phyloP scores from a whole-genome alignment of 108 stramenopile species.

The Discostella stelligeroides region DNA sequence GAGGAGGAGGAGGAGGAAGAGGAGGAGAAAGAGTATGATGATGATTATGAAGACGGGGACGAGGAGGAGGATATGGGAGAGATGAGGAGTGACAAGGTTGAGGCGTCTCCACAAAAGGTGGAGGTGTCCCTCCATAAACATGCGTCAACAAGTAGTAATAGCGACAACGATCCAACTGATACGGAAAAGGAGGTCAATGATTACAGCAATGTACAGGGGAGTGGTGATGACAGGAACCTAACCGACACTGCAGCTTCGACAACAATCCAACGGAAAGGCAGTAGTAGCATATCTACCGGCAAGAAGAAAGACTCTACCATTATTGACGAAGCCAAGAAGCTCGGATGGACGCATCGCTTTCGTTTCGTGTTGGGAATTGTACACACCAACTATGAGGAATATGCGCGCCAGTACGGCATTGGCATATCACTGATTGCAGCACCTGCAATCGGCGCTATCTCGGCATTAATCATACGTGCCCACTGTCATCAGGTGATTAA shows the following conservation, averaged over 20 bases:
- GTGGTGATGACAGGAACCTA: not conserved
- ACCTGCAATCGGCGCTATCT: constrained; percentile 70
- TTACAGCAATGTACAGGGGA: too few relatives aligned
- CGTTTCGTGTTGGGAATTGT: constrained; percentile 89
- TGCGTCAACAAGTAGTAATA: not conserved
- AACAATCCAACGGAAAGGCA: constrained; percentile 3
- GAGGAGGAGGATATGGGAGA: not conserved
- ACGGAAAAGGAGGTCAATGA: too few relatives aligned
- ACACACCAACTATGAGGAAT: constrained; percentile 94
- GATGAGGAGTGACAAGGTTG: not conserved
- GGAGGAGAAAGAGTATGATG: not conserved
- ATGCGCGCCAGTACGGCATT: constrained; percentile 76
- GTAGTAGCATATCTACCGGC: not conserved
- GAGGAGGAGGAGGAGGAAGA: constrained; percentile 4
- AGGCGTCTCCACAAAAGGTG: not conserved
- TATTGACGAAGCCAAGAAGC: constrained; percentile 34
- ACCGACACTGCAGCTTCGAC: not conserved
- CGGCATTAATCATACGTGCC: constrained; percentile 71
- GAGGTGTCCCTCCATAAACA: not conserved
- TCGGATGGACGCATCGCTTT: constrained; percentile 88
- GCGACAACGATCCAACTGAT: too few relatives aligned
- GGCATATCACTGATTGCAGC: constrained; percentile 70
- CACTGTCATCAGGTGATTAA: constrained; percentile 89
- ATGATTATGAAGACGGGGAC: not conserved
- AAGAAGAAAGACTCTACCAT: constrained; percentile 3